Percentiles rank a stretch among this genome's conserved stretches.
phyloP scores from a whole-genome alignment of 495 filamentous ascomycete genomes.

The Delitschia confertaspora region DNA sequence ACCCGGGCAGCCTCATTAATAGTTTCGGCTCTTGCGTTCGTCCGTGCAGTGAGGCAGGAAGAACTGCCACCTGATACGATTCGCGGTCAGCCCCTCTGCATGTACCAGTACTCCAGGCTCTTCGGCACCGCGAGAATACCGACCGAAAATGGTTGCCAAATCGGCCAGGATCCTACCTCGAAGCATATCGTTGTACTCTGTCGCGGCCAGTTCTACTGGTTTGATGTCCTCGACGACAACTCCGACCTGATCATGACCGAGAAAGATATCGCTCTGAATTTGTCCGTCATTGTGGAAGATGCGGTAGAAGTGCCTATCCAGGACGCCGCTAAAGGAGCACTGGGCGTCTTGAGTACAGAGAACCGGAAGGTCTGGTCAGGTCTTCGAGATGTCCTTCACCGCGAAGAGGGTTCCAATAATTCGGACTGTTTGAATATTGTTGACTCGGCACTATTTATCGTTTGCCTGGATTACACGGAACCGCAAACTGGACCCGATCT shows the following conservation, averaged over 20 bases:
- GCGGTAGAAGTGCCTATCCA: slow-evolving; percentile 81
- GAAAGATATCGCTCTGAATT: slow-evolving; percentile 83
- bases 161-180: slow-evolving; percentile 79
- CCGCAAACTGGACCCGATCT: slow-evolving; percentile 69
- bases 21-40: slow-evolving; percentile 82
- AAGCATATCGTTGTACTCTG: slow-evolving; percentile 93
- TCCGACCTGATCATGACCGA: slow-evolving; percentile 95
- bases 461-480: slow-evolving; percentile 88
- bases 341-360: slow-evolving; percentile 92
- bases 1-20: slow-evolving; percentile 88
- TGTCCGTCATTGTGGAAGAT: slow-evolving; percentile 87
- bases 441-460: slow-evolving; percentile 84
- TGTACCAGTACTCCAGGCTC: slow-evolving; percentile 95
- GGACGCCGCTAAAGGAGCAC: slow-evolving; percentile 84
- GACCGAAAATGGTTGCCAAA: slow-evolving; percentile 90
- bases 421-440: slow-evolving; percentile 90
- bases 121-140: slow-evolving; percentile 94
- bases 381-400: slow-evolving; percentile 77
- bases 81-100: slow-evolving; percentile 74
- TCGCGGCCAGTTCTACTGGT: slow-evolving; percentile 98
- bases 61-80: slow-evolving; percentile 87
- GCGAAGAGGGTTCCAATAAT: slow-evolving; percentile 83
- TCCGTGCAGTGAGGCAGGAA: slow-evolving; percentile 84
- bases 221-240: slow-evolving; percentile 91
- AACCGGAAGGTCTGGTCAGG: slow-evolving; percentile 95